These are phyloP conservation scores for Suillus sp. DNA, from an alignment of 768 basidiomycete genomes.

Conservation along the genomic window DNA sequence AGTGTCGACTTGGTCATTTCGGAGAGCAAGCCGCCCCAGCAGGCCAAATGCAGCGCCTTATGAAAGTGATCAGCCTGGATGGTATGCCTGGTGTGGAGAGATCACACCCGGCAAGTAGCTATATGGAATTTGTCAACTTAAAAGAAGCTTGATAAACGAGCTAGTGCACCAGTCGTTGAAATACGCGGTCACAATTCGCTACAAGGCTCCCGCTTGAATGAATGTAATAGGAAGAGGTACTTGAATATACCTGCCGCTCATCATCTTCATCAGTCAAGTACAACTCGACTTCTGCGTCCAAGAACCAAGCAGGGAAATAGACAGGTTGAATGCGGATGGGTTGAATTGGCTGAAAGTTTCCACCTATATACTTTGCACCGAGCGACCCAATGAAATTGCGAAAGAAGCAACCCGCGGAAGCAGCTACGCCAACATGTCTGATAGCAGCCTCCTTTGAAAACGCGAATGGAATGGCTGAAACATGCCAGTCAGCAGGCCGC, in stretches of 20 bases:
- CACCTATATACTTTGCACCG: constrained; percentile 42
- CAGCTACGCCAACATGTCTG: constrained; percentile 36
- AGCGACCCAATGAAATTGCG: constrained; percentile 29
- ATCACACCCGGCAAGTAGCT: constrained; percentile 35
- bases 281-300: constrained; percentile 53
- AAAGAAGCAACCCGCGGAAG: constrained; percentile 30
- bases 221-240: neutral
- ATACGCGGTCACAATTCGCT: constrained; percentile 31
- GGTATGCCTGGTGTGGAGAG: neutral
- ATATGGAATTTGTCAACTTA: constrained; percentile 18
- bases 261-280: constrained; percentile 12
- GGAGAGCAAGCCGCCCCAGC: constrained; percentile 47
- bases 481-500: constrained; percentile 14
- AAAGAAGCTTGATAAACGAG: neutral
- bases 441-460: constrained; percentile 50
- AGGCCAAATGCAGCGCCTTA: constrained; percentile 48
- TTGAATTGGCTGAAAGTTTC: constrained; percentile 40
- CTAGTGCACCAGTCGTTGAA: constrained; percentile 50
- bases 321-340: constrained; percentile 52
- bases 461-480: constrained; percentile 53
- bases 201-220: neutral
- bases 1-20: constrained; percentile 27
- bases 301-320: constrained; percentile 66
- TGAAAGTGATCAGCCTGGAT: constrained; percentile 9
- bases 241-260: constrained; percentile 4